Conservation (phyloP, 2,329 filamentous ascomycete genomes). For the Aphanocladium album region DNA sequence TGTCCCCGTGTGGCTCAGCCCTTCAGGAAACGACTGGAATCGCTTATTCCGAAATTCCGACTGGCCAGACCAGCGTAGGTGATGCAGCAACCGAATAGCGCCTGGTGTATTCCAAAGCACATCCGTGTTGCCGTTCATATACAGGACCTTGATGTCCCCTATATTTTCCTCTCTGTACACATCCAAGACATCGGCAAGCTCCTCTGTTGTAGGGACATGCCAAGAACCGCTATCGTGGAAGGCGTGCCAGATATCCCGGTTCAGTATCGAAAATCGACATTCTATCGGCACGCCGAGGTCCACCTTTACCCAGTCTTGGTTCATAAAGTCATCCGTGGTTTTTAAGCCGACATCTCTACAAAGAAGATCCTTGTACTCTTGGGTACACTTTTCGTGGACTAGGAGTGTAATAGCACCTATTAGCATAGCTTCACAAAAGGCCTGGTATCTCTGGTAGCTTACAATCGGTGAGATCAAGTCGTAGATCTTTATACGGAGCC, state of each 20-base stretch:
- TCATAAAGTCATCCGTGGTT: neutral
- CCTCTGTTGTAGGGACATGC: neutral
- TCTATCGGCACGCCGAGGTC: neutral
- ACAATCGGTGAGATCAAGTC: neutral
- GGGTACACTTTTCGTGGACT: neutral
- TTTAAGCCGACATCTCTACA: neutral
- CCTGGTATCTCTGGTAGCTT: neutral
- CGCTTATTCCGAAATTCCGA: neutral
- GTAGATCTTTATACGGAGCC: neutral
- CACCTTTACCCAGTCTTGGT: neutral
- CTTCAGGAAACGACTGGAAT: neutral
- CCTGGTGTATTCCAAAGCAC: neutral
- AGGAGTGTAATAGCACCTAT: neutral
- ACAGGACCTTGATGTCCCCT: neutral
- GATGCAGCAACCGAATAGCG: neutral
- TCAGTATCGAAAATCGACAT: neutral
- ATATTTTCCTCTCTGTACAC: neutral
- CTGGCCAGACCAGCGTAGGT: neutral
- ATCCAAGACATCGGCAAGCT: neutral
- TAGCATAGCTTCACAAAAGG: neutral
- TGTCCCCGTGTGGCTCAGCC: neutral
- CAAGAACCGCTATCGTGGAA: neutral
- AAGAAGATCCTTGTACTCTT: neutral
- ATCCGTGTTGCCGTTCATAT: slow-evolving; percentile 1
- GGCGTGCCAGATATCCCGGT: neutral